These are phyloP conservation scores for Epicoccum nigrum DNA, from an alignment of 2,329 filamentous ascomycete genomes.

Conservation along the genomic window DNA sequence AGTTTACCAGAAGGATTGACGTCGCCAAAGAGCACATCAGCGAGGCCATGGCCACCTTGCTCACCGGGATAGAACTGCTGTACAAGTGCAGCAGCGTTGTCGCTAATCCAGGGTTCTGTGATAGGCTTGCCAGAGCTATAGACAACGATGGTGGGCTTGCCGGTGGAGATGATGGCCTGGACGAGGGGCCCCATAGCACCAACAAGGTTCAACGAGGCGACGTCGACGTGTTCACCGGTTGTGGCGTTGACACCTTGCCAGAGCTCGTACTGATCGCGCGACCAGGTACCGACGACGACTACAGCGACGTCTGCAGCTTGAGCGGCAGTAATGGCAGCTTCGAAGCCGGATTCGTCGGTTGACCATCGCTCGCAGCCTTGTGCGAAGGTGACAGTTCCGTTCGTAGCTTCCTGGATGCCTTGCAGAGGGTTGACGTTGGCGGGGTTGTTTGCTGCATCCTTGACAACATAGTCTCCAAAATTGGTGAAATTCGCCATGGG, in stretches of 20 bases:
- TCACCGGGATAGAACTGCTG: slow-evolving; percentile 79
- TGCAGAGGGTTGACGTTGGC: slow-evolving; percentile 72
- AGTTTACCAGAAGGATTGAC: slow-evolving; percentile 71
- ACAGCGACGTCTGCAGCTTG: slow-evolving; percentile 73
- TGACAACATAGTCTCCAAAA: slow-evolving; percentile 77
- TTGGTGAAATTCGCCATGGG: slow-evolving; percentile 66
- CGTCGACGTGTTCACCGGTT: slow-evolving; percentile 76
- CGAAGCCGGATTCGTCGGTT: slow-evolving; percentile 69
- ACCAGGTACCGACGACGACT: slow-evolving; percentile 78
- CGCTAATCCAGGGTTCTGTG: slow-evolving; percentile 74
- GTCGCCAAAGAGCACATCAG: slow-evolving; percentile 66
- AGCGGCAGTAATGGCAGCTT: slow-evolving; percentile 69
- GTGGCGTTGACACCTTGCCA: slow-evolving; percentile 75
- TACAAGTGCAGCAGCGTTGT: slow-evolving; percentile 67
- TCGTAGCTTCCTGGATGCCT: slow-evolving; percentile 65
- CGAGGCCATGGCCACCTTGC: slow-evolving; percentile 69
- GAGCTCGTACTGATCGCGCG: slow-evolving; percentile 72
- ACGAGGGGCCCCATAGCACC: slow-evolving; percentile 73
- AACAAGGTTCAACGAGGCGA: slow-evolving; percentile 67
- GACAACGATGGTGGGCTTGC: slow-evolving; percentile 70
- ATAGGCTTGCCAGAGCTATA: slow-evolving; percentile 74
- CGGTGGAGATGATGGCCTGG: slow-evolving; percentile 69
- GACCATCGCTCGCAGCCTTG: slow-evolving; percentile 77
- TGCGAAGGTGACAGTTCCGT: slow-evolving; percentile 68
- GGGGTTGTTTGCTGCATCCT: slow-evolving; percentile 61